Base-by-base conservation (phyloP, 495 filamentous ascomycete genomes). In the Aspergillus sclerotiicarbonarius region DNA sequence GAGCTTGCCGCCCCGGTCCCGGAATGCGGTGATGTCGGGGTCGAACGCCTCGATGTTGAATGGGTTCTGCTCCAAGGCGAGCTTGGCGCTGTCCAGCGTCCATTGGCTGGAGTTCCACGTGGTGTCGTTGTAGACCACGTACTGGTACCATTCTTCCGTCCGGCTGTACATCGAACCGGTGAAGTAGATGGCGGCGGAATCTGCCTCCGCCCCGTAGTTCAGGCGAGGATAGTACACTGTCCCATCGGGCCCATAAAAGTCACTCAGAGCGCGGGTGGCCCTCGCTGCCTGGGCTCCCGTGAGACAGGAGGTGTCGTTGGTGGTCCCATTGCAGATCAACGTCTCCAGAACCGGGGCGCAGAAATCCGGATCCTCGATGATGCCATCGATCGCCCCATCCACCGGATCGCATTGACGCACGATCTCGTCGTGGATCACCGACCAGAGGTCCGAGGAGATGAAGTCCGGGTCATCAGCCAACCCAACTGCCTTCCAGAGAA, bases 381-480 rank as follows among this genome's bases (percentile, higher is more conserved):
- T 85, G 30, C 78, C 82, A 61, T 90, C 88, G 6, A 73, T 67
- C 0, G 82, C 72, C 1, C 87, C 87, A 65, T 90, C 88, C 18
- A 82, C 69, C 5, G 53, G 60, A 62, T 91, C 87, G 56, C 88
- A 91, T 61, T 90, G 87, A 0, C 76, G 75, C 9, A 88, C 33
- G 21, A 89, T 77, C 59, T 87, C 85, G 0, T 77, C 69, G 12
- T 78, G 80, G 33, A 88, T 80, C 6, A 76, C 65, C 0, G 70
- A 64, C 66, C 86, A 84, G 18, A 81, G 67, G 0, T 70, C 64
- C 31, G 78, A 56, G 3, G 79, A 67, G 5, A 90, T 80, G 51
- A 82, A 84, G 15, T 76, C 79, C 0, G 75, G 64, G 6, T 77
- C 76, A 9, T 69, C 65, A 7, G 70, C 66, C 0, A 74, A 72